phyloP scores from a whole-genome alignment of 148 eudicot genomes.

The Camellia sinensis region DNA sequence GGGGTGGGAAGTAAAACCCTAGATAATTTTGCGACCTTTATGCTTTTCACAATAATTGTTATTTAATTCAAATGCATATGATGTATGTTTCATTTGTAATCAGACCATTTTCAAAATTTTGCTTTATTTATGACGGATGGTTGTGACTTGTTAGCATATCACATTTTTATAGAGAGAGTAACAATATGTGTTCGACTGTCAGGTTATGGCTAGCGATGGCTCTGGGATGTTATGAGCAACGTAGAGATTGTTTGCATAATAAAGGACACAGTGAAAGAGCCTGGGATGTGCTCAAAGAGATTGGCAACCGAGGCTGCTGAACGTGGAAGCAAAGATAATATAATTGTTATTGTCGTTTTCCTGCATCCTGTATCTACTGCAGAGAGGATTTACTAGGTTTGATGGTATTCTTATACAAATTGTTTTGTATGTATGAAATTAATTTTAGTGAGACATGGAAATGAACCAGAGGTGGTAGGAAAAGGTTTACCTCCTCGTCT shows the following conservation, averaged over 20 bases:
- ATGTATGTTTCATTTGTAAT: neutral
- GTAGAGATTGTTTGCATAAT: conserved; percentile 64
- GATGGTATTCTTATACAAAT: neutral
- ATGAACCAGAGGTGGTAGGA: neutral
- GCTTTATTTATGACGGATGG: neutral
- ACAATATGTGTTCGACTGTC: conserved; percentile 8
- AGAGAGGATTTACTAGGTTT: conserved; percentile 68
- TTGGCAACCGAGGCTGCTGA: conserved; percentile 85
- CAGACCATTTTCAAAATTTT: neutral
- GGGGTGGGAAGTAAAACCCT: neutral
- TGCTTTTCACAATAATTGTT: neutral
- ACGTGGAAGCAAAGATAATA: conserved; percentile 93
- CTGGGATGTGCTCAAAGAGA: conserved; percentile 90
- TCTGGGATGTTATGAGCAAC: conserved; percentile 84
- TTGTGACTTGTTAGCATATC: too few relatives aligned
- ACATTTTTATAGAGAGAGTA: neutral
- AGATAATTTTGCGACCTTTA: neutral
- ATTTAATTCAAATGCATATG: neutral
- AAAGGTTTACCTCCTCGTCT: too few relatives aligned
- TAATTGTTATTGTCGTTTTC: conserved; percentile 81
- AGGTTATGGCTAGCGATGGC: conserved; percentile 97
- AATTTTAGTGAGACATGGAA: neutral
- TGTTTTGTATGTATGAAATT: too few relatives aligned
- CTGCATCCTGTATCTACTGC: conserved; percentile 88
- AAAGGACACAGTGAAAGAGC: conserved; percentile 88